Base-by-base conservation (phyloP, 306 rosid species). In the Crotalaria pallida region DNA sequence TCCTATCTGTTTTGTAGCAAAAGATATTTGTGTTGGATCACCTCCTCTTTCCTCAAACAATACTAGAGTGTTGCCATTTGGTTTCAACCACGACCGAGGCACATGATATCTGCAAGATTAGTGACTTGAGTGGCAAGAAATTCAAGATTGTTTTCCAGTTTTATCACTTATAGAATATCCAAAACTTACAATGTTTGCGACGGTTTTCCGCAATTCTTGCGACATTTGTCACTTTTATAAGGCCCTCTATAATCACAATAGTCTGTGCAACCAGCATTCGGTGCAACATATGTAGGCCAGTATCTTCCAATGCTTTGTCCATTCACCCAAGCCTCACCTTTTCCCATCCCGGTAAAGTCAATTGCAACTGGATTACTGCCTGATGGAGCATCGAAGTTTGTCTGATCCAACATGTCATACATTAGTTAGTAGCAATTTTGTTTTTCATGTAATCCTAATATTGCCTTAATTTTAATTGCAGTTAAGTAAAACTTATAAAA, bases 311-410 rank as follows among this genome's bases (percentile, higher is more conserved):
- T 95, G 84, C 99, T 91, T 74, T 95, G 91, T 66, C 97, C 99
- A 47, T 95, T 95, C 68, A 95, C 94, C 99, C 99, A 95, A 43
- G 96, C 97, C 85, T 91, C 99, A 3, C 99, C 99, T 70, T 95
- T 95, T 48, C 99, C 96, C 95, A 87, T 70, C 15, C 97, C 99
- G 1, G 88, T 81, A 81, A 95, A 91, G 87, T 95, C 96, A 73
- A 95, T 53, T 23, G 92, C 96, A 77, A 95, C 92, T 21, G 99
- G 99, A 51, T 81, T 79, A 56, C 71, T 83, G 56, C 99, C 96
- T 22, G 84, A 62, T 55, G 99, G 97, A 50, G 96, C 74, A 17
- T 55, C 82, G 21, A 94, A 88, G 50, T 31, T 85, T 67, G 95
- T 85, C 99, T 94, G 87, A 43, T 80, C 53, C 77, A 79, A 63